A percentile compares a stretch with the other conserved stretches of the same genome.
Evolutionary conservation across 257 asterid species (phyloP).

Genomic region (Echium plantagineum): DNA sequence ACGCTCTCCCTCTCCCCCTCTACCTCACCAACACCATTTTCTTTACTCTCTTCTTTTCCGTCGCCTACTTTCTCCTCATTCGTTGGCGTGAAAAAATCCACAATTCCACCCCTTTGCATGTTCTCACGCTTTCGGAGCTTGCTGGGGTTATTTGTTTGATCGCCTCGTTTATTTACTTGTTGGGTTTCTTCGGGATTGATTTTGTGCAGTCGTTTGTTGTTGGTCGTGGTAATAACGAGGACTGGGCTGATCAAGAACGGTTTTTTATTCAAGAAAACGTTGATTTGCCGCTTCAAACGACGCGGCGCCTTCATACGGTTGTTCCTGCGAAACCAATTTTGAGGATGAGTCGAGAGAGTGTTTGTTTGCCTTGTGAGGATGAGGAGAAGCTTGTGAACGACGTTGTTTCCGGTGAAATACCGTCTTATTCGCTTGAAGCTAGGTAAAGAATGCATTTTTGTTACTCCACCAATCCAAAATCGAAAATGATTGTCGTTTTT

Average conservation of each 20-base stretch:
- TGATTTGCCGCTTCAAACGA: no score
- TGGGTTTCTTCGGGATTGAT: slow-evolving; percentile 63
- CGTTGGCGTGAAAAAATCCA: slow-evolving; percentile 96
- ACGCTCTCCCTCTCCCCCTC: background rate
- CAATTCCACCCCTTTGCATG: slow-evolving; percentile 67
- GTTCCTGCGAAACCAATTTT: no score
- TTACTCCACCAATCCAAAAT: no score
- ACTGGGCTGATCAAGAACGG: no score
- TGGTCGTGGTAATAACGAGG: no score
- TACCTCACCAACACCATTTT: slow-evolving; percentile 42
- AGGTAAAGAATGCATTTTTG: no score
- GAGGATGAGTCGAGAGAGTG: background rate
- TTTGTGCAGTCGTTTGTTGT: background rate
- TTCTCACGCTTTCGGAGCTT: slow-evolving; percentile 68
- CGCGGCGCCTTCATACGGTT: no score
- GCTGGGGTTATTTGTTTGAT: slow-evolving; percentile 50
- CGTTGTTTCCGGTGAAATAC: background rate
- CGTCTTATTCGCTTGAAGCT: background rate
- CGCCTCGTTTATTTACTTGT: slow-evolving; percentile 71
- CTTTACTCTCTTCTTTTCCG: slow-evolving; percentile 80
- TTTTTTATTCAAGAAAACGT: no score
- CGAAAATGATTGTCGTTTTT: no score
- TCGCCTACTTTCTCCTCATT: slow-evolving; percentile 71
- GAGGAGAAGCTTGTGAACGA: background rate
- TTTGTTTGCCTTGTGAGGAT: background rate